These are phyloP conservation scores for Trichoderma citrinoviride DNA, from an alignment of 2,329 filamentous ascomycete species.

Conservation along the genomic window DNA sequence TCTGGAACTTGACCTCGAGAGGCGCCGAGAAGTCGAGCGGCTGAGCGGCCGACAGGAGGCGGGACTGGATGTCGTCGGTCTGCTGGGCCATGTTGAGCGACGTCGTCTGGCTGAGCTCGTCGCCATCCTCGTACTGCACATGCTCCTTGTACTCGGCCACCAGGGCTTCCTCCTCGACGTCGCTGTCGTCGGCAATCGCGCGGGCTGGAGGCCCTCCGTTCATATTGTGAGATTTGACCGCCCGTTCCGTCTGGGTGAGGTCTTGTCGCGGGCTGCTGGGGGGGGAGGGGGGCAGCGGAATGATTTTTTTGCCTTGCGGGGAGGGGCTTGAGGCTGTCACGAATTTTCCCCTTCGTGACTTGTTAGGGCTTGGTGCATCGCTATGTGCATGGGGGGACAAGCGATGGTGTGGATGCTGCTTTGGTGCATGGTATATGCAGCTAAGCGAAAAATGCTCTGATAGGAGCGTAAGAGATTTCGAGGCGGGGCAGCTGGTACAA, in stretches of 20 bases:
- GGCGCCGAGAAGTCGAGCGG: slow-evolving; percentile 95
- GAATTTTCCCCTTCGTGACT: slow-evolving; percentile 36
- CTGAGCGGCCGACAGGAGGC: slow-evolving; percentile 86
- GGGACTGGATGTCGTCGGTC: slow-evolving; percentile 88
- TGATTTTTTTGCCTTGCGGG: slow-evolving; percentile 33
- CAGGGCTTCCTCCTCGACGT: slow-evolving; percentile 93
- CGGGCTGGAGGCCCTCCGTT: slow-evolving; percentile 60
- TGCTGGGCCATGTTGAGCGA: slow-evolving; percentile 69
- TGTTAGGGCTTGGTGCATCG: slow-evolving; percentile 41
- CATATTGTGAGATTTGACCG: slow-evolving; percentile 28
- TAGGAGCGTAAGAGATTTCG: slow-evolving; percentile 24
- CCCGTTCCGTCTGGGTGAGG: slow-evolving; percentile 32
- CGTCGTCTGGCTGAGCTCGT: slow-evolving; percentile 72
- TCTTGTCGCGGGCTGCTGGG: slow-evolving; percentile 22
- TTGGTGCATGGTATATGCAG: slow-evolving; percentile 32
- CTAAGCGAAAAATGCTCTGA: slow-evolving; percentile 28
- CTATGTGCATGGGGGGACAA: slow-evolving; percentile 31
- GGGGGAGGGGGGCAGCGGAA: slow-evolving; percentile 36
- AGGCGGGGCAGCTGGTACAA: slow-evolving; percentile 29
- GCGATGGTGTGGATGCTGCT: slow-evolving; percentile 28
- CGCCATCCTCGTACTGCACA: slow-evolving; percentile 86
- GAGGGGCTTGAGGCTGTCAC: slow-evolving; percentile 30
- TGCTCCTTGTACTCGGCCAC: slow-evolving; percentile 96
- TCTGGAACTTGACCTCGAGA: slow-evolving; percentile 94
- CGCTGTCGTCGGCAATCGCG: slow-evolving; percentile 75